A percentile compares a stretch with the other conserved stretches of the same genome.
Evolutionary conservation across 2,329 filamentous ascomycete species (phyloP).

Genomic region (Emergomyces africanus): DNA sequence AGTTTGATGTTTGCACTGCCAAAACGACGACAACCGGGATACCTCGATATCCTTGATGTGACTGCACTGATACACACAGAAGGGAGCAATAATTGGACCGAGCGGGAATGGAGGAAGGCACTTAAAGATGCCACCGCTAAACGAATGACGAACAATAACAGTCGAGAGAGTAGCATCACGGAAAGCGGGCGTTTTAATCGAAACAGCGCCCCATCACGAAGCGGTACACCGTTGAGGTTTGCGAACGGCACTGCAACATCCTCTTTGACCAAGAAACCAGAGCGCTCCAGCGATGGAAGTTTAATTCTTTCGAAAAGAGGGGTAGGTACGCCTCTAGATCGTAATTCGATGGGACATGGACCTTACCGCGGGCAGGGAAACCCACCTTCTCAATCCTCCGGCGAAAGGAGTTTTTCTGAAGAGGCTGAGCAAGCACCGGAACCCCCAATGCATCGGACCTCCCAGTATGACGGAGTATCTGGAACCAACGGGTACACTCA

Average conservation of each 20-base stretch:
- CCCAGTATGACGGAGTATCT: constrained; percentile 14
- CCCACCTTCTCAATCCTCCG: neutral
- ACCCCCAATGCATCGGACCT: constrained; percentile 26
- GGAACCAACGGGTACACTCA: constrained; percentile 19
- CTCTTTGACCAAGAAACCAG: constrained; percentile 10
- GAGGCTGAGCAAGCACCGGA: constrained; percentile 20
- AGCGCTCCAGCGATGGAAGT: constrained; percentile 25
- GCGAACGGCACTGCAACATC: constrained; percentile 11
- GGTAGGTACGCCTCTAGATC: neutral
- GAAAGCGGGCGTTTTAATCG: constrained; percentile 33
- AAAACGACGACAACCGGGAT: constrained; percentile 73
- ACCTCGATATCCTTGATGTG: constrained; percentile 80
- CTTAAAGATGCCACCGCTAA: constrained; percentile 73
- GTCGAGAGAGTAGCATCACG: constrained; percentile 54
- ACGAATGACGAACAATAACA: constrained; percentile 20
- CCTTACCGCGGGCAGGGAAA: neutral
- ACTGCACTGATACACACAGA: constrained; percentile 64
- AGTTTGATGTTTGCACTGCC: constrained; percentile 99
- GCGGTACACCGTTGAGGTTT: constrained; percentile 22
- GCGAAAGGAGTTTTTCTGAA: neutral
- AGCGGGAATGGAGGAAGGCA: constrained; percentile 78
- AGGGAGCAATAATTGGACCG: constrained; percentile 64
- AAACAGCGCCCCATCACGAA: constrained; percentile 24
- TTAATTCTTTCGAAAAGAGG: constrained; percentile 15
- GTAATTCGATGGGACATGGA: neutral